Evolutionary conservation across 1,284 basidiomycete species (phyloP).

Genomic region (Stereum hirsutum): DNA sequence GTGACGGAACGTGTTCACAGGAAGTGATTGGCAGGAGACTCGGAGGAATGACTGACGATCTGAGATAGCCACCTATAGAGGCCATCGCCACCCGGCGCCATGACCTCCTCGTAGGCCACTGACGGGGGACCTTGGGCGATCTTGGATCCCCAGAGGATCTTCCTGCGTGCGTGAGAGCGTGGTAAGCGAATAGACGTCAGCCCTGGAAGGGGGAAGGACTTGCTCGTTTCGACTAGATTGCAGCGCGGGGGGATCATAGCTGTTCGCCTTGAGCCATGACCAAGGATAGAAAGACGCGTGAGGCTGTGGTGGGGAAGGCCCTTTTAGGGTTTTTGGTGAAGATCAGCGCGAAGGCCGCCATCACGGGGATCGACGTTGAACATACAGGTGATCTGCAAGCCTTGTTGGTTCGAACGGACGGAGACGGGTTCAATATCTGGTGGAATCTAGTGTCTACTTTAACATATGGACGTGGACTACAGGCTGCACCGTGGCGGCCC

Average conservation of each 20-base stretch:
- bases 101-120: conserved; percentile 69
- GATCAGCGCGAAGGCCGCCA: background rate
- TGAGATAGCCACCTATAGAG: conserved; percentile 78
- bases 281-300: conserved; percentile 83
- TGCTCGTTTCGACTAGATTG: conserved; percentile 31
- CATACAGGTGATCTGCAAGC: conserved; percentile 64
- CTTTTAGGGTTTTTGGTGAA: conserved; percentile 1
- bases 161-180: conserved; percentile 30
- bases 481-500: background rate
- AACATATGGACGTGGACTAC: background rate
- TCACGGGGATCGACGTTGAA: conserved; percentile 5
- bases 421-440: conserved; percentile 57
- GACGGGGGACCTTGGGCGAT: conserved; percentile 74
- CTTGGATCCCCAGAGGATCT: conserved; percentile 74
- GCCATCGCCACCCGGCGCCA: conserved; percentile 57
- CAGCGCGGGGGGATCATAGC: conserved; percentile 58
- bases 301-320: conserved; percentile 39
- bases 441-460: conserved; percentile 49
- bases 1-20: conserved; percentile 2
- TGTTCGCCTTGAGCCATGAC: conserved; percentile 71
- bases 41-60: conserved; percentile 47
- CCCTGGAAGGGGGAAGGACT: conserved; percentile 12
- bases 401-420: conserved; percentile 54
- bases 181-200: background rate
- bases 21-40: background rate